phyloP scores from a whole-genome alignment of 345 rosid genomes.

The Firmiana major region DNA sequence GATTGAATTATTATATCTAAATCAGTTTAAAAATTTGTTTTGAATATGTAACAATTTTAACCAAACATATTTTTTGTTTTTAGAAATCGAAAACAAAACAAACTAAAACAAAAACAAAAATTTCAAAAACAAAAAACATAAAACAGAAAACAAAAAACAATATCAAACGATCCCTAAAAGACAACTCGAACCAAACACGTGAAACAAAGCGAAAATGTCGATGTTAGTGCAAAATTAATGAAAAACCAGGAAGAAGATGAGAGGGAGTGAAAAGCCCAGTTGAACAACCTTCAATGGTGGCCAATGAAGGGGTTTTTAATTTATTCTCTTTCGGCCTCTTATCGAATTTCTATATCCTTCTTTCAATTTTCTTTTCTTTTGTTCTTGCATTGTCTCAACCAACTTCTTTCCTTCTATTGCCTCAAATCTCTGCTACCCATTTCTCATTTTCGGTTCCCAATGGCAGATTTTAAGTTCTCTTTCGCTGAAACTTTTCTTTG shows the following conservation, averaged over 20 bases:
- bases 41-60: too few relatives aligned
- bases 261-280: conserved; percentile 7
- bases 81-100: too few relatives aligned
- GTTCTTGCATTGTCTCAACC: too few relatives aligned
- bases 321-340: conserved; percentile 17
- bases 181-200: background rate
- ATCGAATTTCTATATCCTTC: conserved; percentile 5
- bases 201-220: background rate
- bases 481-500: conserved; percentile 78
- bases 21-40: too few relatives aligned
- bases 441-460: conserved; percentile 22
- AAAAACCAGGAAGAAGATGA: background rate
- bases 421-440: conserved; percentile 33
- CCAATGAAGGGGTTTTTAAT: conserved; percentile 25
- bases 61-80: too few relatives aligned
- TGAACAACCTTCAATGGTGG: conserved; percentile 4
- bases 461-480: conserved; percentile 77
- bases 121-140: too few relatives aligned
- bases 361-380: background rate
- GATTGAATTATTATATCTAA: too few relatives aligned
- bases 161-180: background rate
- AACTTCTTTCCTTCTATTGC: background rate
- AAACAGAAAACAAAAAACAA: background rate
- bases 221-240: background rate
- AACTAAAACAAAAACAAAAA: too few relatives aligned